Percentiles rank a stretch among this genome's conserved stretches.
Conservation (phyloP, 345 rosid species). For the Excoecaria agallocha region DNA sequence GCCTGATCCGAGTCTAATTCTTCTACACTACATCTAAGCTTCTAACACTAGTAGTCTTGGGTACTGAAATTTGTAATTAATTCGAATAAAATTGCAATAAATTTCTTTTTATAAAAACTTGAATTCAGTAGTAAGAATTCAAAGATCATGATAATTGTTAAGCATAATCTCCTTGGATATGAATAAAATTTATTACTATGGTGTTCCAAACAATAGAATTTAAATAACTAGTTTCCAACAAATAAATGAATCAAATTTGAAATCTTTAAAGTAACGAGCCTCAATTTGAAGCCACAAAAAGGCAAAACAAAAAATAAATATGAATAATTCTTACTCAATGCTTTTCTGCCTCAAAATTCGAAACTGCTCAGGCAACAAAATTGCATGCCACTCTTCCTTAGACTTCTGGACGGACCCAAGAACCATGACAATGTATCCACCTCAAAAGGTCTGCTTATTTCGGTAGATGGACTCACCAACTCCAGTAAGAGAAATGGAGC, state of each 20-base stretch:
- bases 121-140: too few relatives aligned
- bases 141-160: too few relatives aligned
- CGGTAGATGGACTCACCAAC: conserved; percentile 18
- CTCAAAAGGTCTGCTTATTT: conserved; percentile 47
- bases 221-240: too few relatives aligned
- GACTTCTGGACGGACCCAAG: conserved; percentile 63
- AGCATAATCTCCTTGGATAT: too few relatives aligned
- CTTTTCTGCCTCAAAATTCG: conserved; percentile 77
- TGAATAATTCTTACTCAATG: conserved; percentile 80
- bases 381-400: conserved; percentile 87
- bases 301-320: background rate
- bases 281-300: background rate
- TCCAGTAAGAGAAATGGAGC: conserved; percentile 26
- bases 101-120: too few relatives aligned
- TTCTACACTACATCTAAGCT: too few relatives aligned
- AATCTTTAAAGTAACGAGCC: background rate
- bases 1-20: too few relatives aligned
- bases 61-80: too few relatives aligned
- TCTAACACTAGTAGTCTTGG: too few relatives aligned
- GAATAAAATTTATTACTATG: too few relatives aligned
- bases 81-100: too few relatives aligned
- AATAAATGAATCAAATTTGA: background rate
- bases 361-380: conserved; percentile 83
- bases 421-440: conserved; percentile 54
- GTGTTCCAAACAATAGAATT: too few relatives aligned